A percentile compares a stretch with the other conserved stretches of the same genome.
Evolutionary conservation across 257 asterid species (phyloP).

Genomic region (Nicotiana tabacum): DNA sequence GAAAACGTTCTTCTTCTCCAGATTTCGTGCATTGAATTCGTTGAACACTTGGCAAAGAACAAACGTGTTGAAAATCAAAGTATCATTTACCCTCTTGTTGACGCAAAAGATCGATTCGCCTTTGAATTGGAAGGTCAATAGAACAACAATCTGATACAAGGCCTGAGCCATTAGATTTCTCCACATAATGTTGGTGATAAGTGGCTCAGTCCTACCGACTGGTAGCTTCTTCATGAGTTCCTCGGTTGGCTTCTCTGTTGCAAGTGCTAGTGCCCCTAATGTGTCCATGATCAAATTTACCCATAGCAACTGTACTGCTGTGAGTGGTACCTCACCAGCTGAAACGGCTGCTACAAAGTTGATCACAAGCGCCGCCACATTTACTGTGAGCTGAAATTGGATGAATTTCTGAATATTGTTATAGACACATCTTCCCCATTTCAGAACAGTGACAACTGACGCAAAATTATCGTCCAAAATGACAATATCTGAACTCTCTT

Average conservation of each 20-base stretch:
- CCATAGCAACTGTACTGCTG: conserved; percentile 62
- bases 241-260: conserved; percentile 40
- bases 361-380: conserved; percentile 48
- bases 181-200: conserved; percentile 47
- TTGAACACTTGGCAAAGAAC: conserved; percentile 23
- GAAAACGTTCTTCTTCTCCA: conserved; percentile 30
- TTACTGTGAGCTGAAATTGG: conserved; percentile 60
- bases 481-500: conserved; percentile 67
- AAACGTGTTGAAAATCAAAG: conserved; percentile 22
- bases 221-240: conserved; percentile 44
- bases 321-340: conserved; percentile 57
- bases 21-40: conserved; percentile 23
- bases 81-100: conserved; percentile 29
- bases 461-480: conserved; percentile 63
- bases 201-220: conserved; percentile 36
- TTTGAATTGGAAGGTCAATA: conserved; percentile 31
- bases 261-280: conserved; percentile 43
- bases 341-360: conserved; percentile 58
- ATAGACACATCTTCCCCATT: conserved; percentile 53
- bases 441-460: conserved; percentile 47
- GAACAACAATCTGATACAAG: conserved; percentile 30
- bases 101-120: conserved; percentile 31
- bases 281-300: conserved; percentile 47
- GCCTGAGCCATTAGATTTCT: conserved; percentile 44
- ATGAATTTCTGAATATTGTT: conserved; percentile 66